These are phyloP conservation scores for Aspergillus terreus DNA, from an alignment of 2,329 filamentous ascomycete genomes.

Conservation along the genomic window DNA sequence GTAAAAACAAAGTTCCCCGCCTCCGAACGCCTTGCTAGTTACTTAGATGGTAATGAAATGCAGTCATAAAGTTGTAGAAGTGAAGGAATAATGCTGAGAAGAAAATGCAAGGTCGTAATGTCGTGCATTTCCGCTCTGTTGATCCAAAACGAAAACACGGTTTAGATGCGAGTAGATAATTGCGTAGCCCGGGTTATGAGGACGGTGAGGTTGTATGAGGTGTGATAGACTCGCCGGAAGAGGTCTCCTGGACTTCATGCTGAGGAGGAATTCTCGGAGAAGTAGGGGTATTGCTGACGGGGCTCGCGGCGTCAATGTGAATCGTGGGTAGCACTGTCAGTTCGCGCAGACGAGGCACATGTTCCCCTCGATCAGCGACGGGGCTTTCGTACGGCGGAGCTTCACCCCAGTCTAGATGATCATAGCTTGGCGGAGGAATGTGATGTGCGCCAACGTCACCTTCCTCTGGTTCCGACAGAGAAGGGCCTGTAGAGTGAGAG, in stretches of 20 bases:
- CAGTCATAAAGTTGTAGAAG: constrained; percentile 3
- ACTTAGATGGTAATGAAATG: constrained; percentile 9
- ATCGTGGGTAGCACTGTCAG: constrained; percentile 28
- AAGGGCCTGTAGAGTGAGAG: constrained; percentile 18
- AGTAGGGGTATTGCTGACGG: constrained; percentile 20
- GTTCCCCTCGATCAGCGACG: constrained; percentile 12
- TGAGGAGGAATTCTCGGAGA: constrained; percentile 18
- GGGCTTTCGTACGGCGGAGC: constrained; percentile 39
- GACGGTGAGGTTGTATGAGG: background rate
- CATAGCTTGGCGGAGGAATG: constrained; percentile 41
- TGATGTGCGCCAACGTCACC: constrained; percentile 35
- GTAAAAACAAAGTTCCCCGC: constrained; percentile 1
- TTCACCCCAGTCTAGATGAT: constrained; percentile 41
- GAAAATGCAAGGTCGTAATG: background rate
- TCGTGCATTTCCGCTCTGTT: background rate
- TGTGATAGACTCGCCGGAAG: background rate
- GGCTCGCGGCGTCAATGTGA: constrained; percentile 28
- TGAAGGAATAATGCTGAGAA: constrained; percentile 6
- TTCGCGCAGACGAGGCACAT: constrained; percentile 14
- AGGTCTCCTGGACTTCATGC: constrained; percentile 2
- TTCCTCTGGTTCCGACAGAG: constrained; percentile 22
- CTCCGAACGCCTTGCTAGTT: constrained; percentile 26
- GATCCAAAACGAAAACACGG: background rate
- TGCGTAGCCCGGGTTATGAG: background rate
- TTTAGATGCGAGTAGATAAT: background rate